Conservation (phyloP, 768 basidiomycete genomes). For the Trametes coccinea region DNA sequence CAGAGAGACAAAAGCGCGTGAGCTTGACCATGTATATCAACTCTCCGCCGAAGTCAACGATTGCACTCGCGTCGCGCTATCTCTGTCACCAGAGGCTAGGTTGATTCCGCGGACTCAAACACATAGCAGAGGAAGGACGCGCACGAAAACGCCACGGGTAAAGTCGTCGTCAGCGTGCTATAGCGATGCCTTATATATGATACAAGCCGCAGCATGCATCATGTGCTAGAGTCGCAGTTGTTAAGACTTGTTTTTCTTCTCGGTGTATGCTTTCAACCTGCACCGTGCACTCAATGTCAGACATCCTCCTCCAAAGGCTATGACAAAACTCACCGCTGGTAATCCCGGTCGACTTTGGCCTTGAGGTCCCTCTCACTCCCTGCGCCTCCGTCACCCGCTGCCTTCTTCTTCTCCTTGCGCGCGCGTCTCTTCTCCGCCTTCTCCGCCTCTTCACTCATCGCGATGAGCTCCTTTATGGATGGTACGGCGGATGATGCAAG, state of each 20-base stretch:
- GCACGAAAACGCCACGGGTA: too few relatives aligned
- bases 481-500: constrained; percentile 80
- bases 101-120: too few relatives aligned
- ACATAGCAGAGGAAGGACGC: too few relatives aligned
- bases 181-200: too few relatives aligned
- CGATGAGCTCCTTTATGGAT: constrained; percentile 80
- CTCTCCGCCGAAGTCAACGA: too few relatives aligned
- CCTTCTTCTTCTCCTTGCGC: constrained; percentile 68
- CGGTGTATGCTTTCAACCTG: constrained; percentile 35
- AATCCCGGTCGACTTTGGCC: constrained; percentile 56
- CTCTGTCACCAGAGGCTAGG: too few relatives aligned
- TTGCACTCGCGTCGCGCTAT: too few relatives aligned
- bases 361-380: constrained; percentile 37
- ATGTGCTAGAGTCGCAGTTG: too few relatives aligned
- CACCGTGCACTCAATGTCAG: background rate
- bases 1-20: too few relatives aligned
- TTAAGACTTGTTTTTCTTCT: constrained; percentile 28
- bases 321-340: constrained; percentile 46
- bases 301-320: background rate
- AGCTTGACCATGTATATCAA: too few relatives aligned
- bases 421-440: constrained; percentile 68
- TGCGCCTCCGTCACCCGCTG: constrained; percentile 48
- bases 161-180: too few relatives aligned
- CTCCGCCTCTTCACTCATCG: constrained; percentile 68
- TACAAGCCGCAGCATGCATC: too few relatives aligned